phyloP scores from a whole-genome alignment of 106 monocot genomes.

The Xerophyta viscosa region DNA sequence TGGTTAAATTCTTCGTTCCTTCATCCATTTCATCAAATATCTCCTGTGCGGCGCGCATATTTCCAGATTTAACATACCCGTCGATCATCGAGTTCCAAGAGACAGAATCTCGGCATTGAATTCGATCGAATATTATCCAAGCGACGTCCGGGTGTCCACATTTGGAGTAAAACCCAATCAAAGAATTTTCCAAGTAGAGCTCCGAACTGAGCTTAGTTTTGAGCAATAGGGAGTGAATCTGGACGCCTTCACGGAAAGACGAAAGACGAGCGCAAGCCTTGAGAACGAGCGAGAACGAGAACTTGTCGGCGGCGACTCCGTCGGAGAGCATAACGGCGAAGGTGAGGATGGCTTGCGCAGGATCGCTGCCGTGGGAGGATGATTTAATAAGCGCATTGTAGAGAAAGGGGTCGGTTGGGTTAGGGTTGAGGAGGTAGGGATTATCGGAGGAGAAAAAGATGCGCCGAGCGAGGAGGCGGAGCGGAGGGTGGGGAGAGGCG shows the following conservation, averaged over 20 bases:
- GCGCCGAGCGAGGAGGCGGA: conserved; percentile 34
- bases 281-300: conserved; percentile 39
- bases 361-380: conserved; percentile 14
- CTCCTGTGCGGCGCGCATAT: conserved; percentile 15
- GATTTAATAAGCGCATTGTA: conserved; percentile 44
- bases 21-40: conserved; percentile 35
- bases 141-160: conserved; percentile 16
- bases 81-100: conserved; percentile 55
- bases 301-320: conserved; percentile 20
- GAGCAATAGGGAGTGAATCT: conserved; percentile 28
- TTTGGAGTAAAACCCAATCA: conserved; percentile 29
- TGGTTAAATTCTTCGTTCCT: conserved; percentile 20
- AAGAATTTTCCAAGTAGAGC: conserved; percentile 29
- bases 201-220: conserved; percentile 16
- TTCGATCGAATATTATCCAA: conserved; percentile 40
- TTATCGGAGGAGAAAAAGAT: conserved; percentile 19
- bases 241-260: conserved; percentile 14
- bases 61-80: conserved; percentile 39
- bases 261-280: conserved; percentile 18
- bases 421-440: background rate
- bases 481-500: conserved; percentile 20
- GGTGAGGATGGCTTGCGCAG: conserved; percentile 13
- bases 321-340: conserved; percentile 32
- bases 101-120: conserved; percentile 20
- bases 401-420: conserved; percentile 18